Evolutionary conservation across 2,329 filamentous ascomycete species (phyloP), one percentile per base, ranked within the genome.

Genomic region (Aspergillus carbonarius): DNA sequence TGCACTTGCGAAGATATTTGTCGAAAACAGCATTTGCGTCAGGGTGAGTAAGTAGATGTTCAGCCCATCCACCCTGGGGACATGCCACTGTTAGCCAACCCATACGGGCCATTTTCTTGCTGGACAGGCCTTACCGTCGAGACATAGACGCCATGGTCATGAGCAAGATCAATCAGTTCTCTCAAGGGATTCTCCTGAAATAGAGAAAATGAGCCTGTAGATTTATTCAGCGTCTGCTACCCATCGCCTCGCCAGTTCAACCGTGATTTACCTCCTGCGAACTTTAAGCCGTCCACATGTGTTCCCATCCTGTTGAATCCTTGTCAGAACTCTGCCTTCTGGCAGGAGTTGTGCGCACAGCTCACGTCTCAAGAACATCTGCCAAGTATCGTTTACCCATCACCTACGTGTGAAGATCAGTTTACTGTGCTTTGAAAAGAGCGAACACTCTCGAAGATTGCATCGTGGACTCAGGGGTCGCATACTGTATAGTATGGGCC

Each of bases 221-320:
- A 17, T 32, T 5, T 3, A 9, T 49, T 61, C 18, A 63, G 52
- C 15, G 20, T 18, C 27, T 47, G 8, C 18, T 1, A 13, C 32
- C 12, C 9, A 15, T 12, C 15, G 5, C n/a, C 5, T 4, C 18
- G 44, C 3, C 10, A 25, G 17, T n/a, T 8, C 9, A 37, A 12
- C 8, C 5, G 1, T 15, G 15, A 15, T 63, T 52, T 18, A 73
- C 76, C 78, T 60, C 81, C 81, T 0, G 81, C 80, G 63, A 85
- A 84, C 60, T 85, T 84, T 48, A 85, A 72, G 0, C 82, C 82
- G 63, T 84, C 82, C 4, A 84, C 76, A 68, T 84, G 79, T 20
- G 79, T 71, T 0, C 81, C 81, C 81, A 84, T 83, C 3, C 78
- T 81, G 60, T 30, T 49, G n/a, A 4, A 46, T 4, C 13, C n/a